Evolutionary conservation across 2,329 filamentous ascomycete genomes (phyloP), one percentile per base, ranked within the genome.

Genomic region (Hansfordia pulvinata): DNA sequence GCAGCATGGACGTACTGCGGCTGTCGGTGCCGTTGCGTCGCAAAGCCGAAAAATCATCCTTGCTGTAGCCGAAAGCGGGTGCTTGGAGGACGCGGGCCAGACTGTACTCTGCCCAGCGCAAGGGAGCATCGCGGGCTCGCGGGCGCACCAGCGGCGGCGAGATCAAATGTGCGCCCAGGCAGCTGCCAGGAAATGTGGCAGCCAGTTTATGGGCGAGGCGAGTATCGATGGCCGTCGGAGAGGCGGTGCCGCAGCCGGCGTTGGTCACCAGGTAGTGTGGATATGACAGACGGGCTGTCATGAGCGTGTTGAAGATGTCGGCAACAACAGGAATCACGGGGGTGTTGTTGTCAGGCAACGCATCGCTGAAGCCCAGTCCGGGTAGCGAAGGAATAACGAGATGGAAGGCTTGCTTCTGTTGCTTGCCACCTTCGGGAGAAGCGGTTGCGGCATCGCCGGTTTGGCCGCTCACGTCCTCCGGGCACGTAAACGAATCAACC

Each of bases 281-380:
- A 40, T 81, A 80, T 2, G 60, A 64, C 6, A 80, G 50, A 16
- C 64, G 56, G 26, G 47, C 47, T n/a, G n/a, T n/a, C 76, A 81
- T 81, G 29, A 81, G 41, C 1, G 40, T 47, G 39, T 75, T 53
- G 27, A 78, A 59, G 9, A 75, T 47, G 2, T 58, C 55, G 1
- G 69, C 72, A 1, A 69, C 69, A 9, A 60, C 53, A 5, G 54
- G 43, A 29, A 71, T 47, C n/a, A 62, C 58, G 40, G 62, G 54
- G 6, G 49, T 50, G 25, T 62, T 60, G 29, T 56, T 56, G n/a
- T n/a, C n/a, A 1, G 58, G 53, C 20, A 75, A 56, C 3, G 71
- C 56, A 44, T 79, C 73, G 44, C 73, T 77, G 41, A 80, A 81
- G 10, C 72, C 75, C 23, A 76, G 54, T 1, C 74, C 75, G 0